Evolutionary conservation across 371 early-diverging fungal species (phyloP).

Genomic region (Apophysomyces elegans): DNA sequence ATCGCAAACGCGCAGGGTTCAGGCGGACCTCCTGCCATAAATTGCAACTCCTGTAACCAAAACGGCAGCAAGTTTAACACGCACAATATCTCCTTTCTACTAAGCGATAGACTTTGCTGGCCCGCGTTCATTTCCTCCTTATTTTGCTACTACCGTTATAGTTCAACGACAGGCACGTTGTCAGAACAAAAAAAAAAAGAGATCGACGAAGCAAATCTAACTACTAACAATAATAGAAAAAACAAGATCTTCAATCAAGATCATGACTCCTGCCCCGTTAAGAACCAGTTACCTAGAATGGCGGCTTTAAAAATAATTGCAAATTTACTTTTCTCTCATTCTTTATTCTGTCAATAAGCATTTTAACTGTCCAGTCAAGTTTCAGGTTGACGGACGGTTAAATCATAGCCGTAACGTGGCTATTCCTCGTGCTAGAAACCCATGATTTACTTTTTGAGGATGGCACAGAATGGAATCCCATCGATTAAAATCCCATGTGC

Average conservation of each 20-base stretch:
- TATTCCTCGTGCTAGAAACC: neutral
- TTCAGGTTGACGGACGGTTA: neutral
- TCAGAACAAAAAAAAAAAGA: neutral
- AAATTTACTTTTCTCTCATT: too few species aligned
- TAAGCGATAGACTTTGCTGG: slow-evolving; percentile 3
- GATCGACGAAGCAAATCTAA: neutral
- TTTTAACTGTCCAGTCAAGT: too few species aligned
- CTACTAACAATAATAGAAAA: too few species aligned
- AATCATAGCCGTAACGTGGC: neutral
- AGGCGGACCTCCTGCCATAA: slow-evolving; percentile 7
- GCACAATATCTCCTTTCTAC: neutral
- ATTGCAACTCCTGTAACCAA: neutral
- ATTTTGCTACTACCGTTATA: neutral
- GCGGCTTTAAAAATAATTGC: too few species aligned
- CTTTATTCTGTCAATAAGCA: too few species aligned
- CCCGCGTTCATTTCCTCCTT: slow-evolving; percentile 12
- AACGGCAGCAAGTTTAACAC: slow-evolving; percentile 3
- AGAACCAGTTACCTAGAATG: too few species aligned
- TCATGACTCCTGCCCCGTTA: too few species aligned
- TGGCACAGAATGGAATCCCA: neutral
- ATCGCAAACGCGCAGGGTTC: slow-evolving; percentile 9
- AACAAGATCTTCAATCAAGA: too few species aligned
- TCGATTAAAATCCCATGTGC: neutral
- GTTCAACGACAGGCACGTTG: slow-evolving; percentile 1
- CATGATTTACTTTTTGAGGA: neutral